These are phyloP conservation scores for Circinella minor DNA, from an alignment of 371 early-diverging fungal species.

Conservation along the genomic window DNA sequence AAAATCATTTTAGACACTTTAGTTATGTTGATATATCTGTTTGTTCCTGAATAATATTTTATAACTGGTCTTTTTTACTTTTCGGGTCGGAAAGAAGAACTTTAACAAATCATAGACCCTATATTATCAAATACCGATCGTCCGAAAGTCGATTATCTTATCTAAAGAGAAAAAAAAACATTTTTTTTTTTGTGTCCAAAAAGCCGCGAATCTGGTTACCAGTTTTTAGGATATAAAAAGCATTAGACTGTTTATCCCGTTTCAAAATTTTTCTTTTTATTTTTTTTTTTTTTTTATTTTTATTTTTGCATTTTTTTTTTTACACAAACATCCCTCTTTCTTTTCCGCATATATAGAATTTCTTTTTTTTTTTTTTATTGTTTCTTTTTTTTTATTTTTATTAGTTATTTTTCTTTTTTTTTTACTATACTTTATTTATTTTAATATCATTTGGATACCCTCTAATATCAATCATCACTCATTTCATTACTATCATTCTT, in stretches of 20 bases:
- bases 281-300: slow-evolving; percentile 1
- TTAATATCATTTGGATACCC: slow-evolving; percentile 1
- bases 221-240: background rate
- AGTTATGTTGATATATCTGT: slow-evolving; percentile 34
- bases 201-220: background rate
- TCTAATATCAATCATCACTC: too few relatives aligned
- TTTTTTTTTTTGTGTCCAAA: background rate
- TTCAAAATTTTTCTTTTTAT: slow-evolving; percentile 2
- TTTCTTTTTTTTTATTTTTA: background rate
- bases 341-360: background rate
- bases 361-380: background rate
- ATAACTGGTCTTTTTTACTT: background rate
- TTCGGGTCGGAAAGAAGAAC: background rate
- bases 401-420: background rate
- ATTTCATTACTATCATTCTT: background rate
- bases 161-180: background rate
- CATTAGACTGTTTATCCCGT: slow-evolving; percentile 1
- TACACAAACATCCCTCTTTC: background rate
- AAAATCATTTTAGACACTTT: slow-evolving; percentile 37
- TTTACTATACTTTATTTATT: background rate
- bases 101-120: background rate
- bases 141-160: slow-evolving; percentile 11
- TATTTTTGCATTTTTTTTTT: background rate
- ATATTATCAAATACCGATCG: slow-evolving; percentile 10
- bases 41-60: background rate